Evolutionary conservation across 208 protist genomes (phyloP).

Genomic region (Porcisia deanei): DNA sequence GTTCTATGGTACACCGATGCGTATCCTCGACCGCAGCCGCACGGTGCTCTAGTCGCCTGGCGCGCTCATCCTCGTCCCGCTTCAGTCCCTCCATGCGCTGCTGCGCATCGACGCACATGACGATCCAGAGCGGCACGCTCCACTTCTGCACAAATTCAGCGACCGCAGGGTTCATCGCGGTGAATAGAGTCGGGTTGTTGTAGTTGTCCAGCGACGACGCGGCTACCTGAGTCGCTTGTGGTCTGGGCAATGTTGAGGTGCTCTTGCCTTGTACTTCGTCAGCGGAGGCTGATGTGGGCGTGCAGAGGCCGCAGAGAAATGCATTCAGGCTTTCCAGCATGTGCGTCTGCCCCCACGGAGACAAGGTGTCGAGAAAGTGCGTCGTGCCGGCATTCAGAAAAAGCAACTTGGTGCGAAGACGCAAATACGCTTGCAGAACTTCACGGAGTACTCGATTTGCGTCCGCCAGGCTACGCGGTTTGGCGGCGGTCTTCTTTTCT

Average conservation of each 20-base stretch:
- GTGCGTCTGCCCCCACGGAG: constrained; percentile 37
- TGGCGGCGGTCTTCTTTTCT: not conserved
- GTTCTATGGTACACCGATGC: not conserved
- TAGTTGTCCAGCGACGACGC: not conserved
- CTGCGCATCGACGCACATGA: constrained; percentile 45
- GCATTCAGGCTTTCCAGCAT: constrained; percentile 35
- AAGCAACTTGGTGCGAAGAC: constrained; percentile 49
- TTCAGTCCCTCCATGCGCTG: constrained; percentile 16
- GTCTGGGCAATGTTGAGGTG: not conserved
- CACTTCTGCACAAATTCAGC: constrained; percentile 52
- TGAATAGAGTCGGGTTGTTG: constrained; percentile 14
- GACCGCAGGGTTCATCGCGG: constrained; percentile 20
- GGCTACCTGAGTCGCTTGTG: not conserved
- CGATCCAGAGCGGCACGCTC: constrained; percentile 65
- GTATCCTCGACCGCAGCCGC: not conserved
- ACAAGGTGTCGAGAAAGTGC: constrained; percentile 51
- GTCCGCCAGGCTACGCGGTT: constrained; percentile 25
- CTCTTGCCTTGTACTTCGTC: not conserved
- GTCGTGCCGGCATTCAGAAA: constrained; percentile 48
- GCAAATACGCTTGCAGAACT: constrained; percentile 48
- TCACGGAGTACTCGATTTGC: constrained; percentile 54
- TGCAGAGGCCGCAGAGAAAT: constrained; percentile 39
- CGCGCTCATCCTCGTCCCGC: not conserved
- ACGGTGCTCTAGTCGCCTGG: not conserved
- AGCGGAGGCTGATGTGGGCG: not conserved